Percentiles rank a stretch among this genome's conserved stretches.
Evolutionary conservation across 345 rosid species (phyloP).

Genomic region (Adansonia digitata): DNA sequence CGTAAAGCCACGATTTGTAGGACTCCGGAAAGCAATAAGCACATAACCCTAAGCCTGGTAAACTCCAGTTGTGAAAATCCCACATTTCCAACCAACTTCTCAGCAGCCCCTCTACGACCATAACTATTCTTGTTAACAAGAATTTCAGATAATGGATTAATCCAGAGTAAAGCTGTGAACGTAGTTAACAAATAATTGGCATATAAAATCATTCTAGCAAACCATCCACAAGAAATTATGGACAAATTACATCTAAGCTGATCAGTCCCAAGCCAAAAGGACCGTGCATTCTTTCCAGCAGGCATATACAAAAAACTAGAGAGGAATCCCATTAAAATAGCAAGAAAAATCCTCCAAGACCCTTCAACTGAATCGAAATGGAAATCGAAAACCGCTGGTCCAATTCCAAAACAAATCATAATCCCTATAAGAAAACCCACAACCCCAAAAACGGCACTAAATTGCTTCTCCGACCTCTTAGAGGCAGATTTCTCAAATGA

Average conservation of each 20-base stretch:
- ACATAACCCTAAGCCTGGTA: slow-evolving; percentile 41
- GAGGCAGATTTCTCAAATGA: slow-evolving; percentile 85
- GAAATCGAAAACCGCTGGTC: slow-evolving; percentile 49
- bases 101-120: slow-evolving; percentile 24
- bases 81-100: slow-evolving; percentile 51
- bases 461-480: slow-evolving; percentile 68
- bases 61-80: slow-evolving; percentile 51
- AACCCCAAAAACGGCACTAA: slow-evolving; percentile 48
- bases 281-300: slow-evolving; percentile 63
- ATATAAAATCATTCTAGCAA: slow-evolving; percentile 58
- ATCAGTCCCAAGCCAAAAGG: slow-evolving; percentile 95
- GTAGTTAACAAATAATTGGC: slow-evolving; percentile 36
- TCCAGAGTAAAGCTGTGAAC: slow-evolving; percentile 77
- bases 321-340: slow-evolving; percentile 55
- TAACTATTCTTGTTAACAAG: slow-evolving; percentile 32
- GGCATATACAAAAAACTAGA: slow-evolving; percentile 68
- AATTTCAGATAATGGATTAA: slow-evolving; percentile 60
- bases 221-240: slow-evolving; percentile 77
- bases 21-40: slow-evolving; percentile 50
- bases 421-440: slow-evolving; percentile 59
- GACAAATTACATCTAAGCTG: slow-evolving; percentile 59
- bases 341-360: slow-evolving; percentile 38
- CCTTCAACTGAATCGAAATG: slow-evolving; percentile 54
- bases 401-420: slow-evolving; percentile 42
- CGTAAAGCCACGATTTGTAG: slow-evolving; percentile 61